A percentile compares a stretch with the other conserved stretches of the same genome.
These are phyloP conservation scores for Hymenoscyphus fraxineus DNA, from an alignment of 2,329 filamentous ascomycete genomes.

Conservation along the genomic window DNA sequence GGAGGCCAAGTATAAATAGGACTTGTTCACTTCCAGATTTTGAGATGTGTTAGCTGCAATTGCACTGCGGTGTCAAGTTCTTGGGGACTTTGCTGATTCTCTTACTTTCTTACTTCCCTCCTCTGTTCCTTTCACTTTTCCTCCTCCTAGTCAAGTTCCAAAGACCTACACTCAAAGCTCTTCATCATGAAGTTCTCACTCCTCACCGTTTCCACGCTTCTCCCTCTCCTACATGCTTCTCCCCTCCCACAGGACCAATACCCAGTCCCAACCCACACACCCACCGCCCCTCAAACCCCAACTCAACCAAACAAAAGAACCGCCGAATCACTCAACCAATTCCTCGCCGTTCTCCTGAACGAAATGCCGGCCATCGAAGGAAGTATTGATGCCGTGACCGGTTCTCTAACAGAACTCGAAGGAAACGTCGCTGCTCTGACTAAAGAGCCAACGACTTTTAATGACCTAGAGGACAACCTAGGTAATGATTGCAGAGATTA, in stretches of 20 bases:
- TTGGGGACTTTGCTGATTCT: background rate
- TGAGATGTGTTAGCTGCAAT: background rate
- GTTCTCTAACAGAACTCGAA: constrained; percentile 27
- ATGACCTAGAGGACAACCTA: constrained; percentile 19
- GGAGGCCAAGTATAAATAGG: background rate
- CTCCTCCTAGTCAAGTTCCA: background rate
- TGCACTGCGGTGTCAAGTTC: background rate
- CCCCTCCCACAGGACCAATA: constrained; percentile 14
- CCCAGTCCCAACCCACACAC: background rate
- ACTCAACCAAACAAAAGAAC: background rate
- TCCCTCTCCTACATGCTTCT: constrained; percentile 15
- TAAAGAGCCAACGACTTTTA: constrained; percentile 28
- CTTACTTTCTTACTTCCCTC: background rate
- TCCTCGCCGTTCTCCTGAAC: constrained; percentile 26
- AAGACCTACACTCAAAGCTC: background rate
- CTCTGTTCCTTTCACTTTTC: background rate
- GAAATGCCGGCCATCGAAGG: constrained; percentile 26
- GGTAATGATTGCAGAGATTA: constrained; percentile 25
- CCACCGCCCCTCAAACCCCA: background rate
- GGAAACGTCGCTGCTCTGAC: constrained; percentile 20
- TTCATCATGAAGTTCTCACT: constrained; percentile 22
- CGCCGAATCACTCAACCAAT: constrained; percentile 22
- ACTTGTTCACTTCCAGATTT: background rate
- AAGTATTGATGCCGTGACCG: constrained; percentile 18
- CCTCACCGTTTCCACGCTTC: constrained; percentile 12